These are phyloP conservation scores for Steccherinum ochraceum DNA, from an alignment of 768 basidiomycete genomes.

Conservation along the genomic window DNA sequence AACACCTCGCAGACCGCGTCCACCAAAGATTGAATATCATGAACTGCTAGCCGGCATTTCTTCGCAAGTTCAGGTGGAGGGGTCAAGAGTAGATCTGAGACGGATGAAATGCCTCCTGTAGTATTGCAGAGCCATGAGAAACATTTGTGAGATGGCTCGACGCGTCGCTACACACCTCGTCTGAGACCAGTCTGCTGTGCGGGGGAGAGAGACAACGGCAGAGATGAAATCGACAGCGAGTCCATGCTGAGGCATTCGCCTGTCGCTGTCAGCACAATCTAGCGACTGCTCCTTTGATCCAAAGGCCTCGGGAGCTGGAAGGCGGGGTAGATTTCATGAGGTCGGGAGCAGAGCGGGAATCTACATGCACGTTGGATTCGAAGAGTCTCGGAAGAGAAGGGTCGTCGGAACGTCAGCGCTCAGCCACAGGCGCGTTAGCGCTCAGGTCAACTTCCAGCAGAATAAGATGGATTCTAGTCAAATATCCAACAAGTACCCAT, in stretches of 20 bases:
- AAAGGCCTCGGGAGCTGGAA: too few relatives aligned
- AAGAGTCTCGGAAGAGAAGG: too few relatives aligned
- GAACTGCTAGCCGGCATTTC: slow-evolving; percentile 44
- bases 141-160: too few relatives aligned
- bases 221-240: slow-evolving; percentile 7
- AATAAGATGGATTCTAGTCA: too few relatives aligned
- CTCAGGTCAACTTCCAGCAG: too few relatives aligned
- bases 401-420: background rate
- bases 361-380: too few relatives aligned
- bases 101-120: slow-evolving; percentile 12
- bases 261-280: background rate
- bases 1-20: slow-evolving; percentile 41
- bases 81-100: slow-evolving; percentile 42
- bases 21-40: slow-evolving; percentile 46
- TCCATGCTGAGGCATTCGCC: too few relatives aligned
- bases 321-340: too few relatives aligned
- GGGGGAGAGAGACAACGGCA: slow-evolving; percentile 22
- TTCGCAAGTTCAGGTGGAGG: slow-evolving; percentile 47
- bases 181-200: slow-evolving; percentile 29
- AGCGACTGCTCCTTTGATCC: too few relatives aligned
- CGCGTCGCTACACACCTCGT: slow-evolving; percentile 29
- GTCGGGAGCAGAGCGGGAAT: too few relatives aligned
- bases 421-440: background rate
- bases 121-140: too few relatives aligned
- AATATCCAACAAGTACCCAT: too few relatives aligned